These are phyloP conservation scores for Pythium sp. DNA, from an alignment of 352 stramenopile species.

Conservation along the genomic window DNA sequence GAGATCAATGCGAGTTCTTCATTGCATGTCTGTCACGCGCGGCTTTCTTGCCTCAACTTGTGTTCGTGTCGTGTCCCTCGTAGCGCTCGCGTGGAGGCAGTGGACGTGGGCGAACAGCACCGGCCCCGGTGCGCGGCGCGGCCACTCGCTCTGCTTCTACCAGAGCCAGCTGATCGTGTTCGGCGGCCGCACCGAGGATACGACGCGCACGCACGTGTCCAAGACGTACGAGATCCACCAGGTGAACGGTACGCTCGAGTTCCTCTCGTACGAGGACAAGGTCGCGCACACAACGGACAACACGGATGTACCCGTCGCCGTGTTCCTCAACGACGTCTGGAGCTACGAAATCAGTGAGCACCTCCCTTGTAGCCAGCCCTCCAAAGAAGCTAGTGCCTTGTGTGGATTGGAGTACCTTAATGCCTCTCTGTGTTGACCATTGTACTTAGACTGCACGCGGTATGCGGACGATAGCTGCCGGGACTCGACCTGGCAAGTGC, in stretches of 20 bases:
- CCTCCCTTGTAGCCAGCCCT: not conserved
- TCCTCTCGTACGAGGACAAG: slow-evolving; percentile 89
- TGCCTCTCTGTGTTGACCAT: not conserved
- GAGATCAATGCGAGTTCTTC: not conserved
- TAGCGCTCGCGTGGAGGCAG: slow-evolving; percentile 62
- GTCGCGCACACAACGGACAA: slow-evolving; percentile 42
- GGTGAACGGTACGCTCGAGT: slow-evolving; percentile 80
- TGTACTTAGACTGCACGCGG: slow-evolving; percentile 61
- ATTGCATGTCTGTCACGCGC: not conserved
- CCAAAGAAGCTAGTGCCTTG: not conserved
- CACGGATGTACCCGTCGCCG: slow-evolving; percentile 69
- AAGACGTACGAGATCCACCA: slow-evolving; percentile 90
- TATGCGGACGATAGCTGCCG: slow-evolving; percentile 87
- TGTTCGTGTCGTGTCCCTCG: not conserved
- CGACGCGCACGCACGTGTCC: slow-evolving; percentile 80
- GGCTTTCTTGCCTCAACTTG: not conserved
- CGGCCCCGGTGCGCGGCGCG: slow-evolving; percentile 70
- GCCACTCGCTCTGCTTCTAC: slow-evolving; percentile 88
- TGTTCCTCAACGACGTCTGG: slow-evolving; percentile 97
- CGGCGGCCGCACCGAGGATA: slow-evolving; percentile 90
- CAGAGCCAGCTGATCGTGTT: slow-evolving; percentile 89
- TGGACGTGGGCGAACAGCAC: slow-evolving; percentile 69
- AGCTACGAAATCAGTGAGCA: slow-evolving; percentile 90
- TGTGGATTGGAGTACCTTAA: not conserved
- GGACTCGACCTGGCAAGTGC: slow-evolving; percentile 76